These are phyloP conservation scores for Henningerozyma blattae DNA, from an alignment of 805 yeast species.

Conservation along the genomic window DNA sequence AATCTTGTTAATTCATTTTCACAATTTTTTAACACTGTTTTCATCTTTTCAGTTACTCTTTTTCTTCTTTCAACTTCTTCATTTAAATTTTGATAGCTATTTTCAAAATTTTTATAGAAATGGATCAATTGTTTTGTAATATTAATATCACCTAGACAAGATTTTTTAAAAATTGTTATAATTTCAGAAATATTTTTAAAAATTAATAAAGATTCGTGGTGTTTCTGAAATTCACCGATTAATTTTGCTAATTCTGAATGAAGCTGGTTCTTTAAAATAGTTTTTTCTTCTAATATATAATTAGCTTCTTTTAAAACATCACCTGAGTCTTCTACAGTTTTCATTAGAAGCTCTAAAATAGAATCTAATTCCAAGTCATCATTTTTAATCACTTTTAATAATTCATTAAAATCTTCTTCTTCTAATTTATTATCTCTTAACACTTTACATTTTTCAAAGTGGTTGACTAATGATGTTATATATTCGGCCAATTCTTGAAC, in stretches of 20 bases:
- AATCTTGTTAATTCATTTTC: constrained; percentile 28
- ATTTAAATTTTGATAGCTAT: constrained; percentile 40
- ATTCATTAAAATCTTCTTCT: constrained; percentile 26
- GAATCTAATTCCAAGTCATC: constrained; percentile 47
- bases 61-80: constrained; percentile 42
- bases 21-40: constrained; percentile 30
- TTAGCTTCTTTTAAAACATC: constrained; percentile 12
- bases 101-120: constrained; percentile 39
- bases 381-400: constrained; percentile 34
- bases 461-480: constrained; percentile 62
- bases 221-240: constrained; percentile 16
- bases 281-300: constrained; percentile 22
- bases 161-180: constrained; percentile 22
- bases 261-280: constrained; percentile 10
- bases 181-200: constrained; percentile 22
- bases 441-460: constrained; percentile 63
- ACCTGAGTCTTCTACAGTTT: constrained; percentile 24
- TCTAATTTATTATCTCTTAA: constrained; percentile 21
- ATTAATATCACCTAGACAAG: constrained; percentile 17
- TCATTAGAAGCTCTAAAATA: constrained; percentile 38
- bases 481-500: constrained; percentile 63
- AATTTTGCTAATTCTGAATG: constrained; percentile 10
- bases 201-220: constrained; percentile 18
- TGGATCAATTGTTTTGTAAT: constrained; percentile 27
- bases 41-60: constrained; percentile 30